phyloP scores from a whole-genome alignment of 1,284 basidiomycete species.

The Inonotus hispidus region DNA sequence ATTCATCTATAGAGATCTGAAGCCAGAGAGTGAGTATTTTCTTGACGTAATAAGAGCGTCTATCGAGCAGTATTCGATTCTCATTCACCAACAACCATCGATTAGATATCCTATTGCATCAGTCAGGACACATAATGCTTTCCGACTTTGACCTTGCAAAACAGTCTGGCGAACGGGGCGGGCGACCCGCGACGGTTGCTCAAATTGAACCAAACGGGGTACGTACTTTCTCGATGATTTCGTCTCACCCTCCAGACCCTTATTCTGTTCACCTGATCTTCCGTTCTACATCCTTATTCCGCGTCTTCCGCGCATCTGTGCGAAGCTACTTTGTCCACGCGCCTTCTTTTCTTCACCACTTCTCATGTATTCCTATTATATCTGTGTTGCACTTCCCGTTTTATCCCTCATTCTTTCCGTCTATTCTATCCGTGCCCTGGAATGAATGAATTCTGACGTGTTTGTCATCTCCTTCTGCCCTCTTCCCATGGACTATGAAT shows the following conservation, averaged over 20 bases:
- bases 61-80: background rate
- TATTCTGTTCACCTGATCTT: background rate
- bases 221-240: slow-evolving; percentile 25
- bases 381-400: slow-evolving; percentile 4
- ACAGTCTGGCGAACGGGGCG: slow-evolving; percentile 82
- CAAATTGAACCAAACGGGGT: slow-evolving; percentile 88
- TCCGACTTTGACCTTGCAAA: slow-evolving; percentile 99
- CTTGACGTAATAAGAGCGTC: background rate
- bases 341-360: slow-evolving; percentile 1
- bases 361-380: background rate
- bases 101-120: slow-evolving; percentile 94
- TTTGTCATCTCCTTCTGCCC: slow-evolving; percentile 2
- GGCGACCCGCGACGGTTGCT: slow-evolving; percentile 87
- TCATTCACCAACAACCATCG: background rate
- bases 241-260: background rate
- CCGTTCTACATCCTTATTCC: slow-evolving; percentile 6
- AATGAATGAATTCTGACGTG: slow-evolving; percentile 14
- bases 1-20: slow-evolving; percentile 98
- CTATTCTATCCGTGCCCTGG: slow-evolving; percentile 12
- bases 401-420: slow-evolving; percentile 4
- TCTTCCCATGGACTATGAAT: slow-evolving; percentile 11
- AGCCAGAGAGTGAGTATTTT: slow-evolving; percentile 88
- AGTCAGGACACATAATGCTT: slow-evolving; percentile 98
- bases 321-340: background rate
- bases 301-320: slow-evolving; percentile 8